phyloP scores from a whole-genome alignment of 768 basidiomycete species.

The Russula olivacea region DNA sequence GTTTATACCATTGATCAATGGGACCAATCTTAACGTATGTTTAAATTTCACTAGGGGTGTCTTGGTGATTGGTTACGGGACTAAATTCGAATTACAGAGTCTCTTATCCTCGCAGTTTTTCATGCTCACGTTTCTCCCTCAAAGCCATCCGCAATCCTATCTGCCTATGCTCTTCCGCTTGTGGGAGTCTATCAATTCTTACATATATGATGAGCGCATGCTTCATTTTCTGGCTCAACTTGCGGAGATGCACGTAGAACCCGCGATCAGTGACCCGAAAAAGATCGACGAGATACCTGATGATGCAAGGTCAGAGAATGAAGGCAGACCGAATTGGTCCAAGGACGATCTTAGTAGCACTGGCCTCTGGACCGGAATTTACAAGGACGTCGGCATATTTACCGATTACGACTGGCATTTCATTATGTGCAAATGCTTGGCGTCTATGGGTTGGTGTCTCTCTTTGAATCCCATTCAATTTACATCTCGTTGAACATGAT shows the following conservation, averaged over 20 bases:
- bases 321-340: conserved; percentile 53
- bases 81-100: conserved; percentile 38
- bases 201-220: conserved; percentile 87
- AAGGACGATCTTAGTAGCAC: conserved; percentile 38
- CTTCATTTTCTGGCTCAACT: conserved; percentile 74
- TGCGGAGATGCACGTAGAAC: conserved; percentile 74
- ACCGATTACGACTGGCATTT: conserved; percentile 78
- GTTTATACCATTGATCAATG: conserved; percentile 75
- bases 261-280: conserved; percentile 68
- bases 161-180: conserved; percentile 76
- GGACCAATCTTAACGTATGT: conserved; percentile 65
- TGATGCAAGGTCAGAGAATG: conserved; percentile 58
- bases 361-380: conserved; percentile 47
- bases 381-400: conserved; percentile 69
- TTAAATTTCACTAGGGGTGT: background rate
- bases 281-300: conserved; percentile 61
- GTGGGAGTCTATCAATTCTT: conserved; percentile 87
- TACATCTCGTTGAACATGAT: conserved; percentile 7
- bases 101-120: conserved; percentile 81
- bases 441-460: conserved; percentile 65
- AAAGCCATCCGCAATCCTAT: conserved; percentile 80
- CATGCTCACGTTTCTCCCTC: conserved; percentile 78
- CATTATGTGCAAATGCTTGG: conserved; percentile 84
- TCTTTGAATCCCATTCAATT: background rate
- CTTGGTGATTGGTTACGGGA: background rate